A percentile compares a stretch with the other conserved stretches of the same genome.
These are phyloP conservation scores for Glycine latifolia DNA, from an alignment of 306 rosid genomes.

Conservation along the genomic window DNA sequence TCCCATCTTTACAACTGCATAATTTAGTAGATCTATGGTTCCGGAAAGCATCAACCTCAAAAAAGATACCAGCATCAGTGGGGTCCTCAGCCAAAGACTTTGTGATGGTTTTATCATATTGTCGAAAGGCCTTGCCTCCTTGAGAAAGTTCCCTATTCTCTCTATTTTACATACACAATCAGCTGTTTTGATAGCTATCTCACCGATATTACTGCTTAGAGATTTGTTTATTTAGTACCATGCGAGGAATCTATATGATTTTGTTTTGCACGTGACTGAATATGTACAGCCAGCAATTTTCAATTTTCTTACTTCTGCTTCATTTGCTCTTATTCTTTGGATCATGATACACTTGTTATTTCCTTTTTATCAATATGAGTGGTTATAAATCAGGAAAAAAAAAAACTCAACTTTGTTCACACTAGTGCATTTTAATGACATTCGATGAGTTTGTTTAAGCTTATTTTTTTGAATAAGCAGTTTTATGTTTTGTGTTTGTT, in stretches of 20 bases:
- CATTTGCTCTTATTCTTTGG: slow-evolving; percentile 31
- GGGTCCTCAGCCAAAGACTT: slow-evolving; percentile 98
- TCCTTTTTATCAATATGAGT: not conserved
- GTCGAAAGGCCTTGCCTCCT: slow-evolving; percentile 60
- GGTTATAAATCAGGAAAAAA: too few relatives aligned
- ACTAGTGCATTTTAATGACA: too few relatives aligned
- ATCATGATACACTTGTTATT: not conserved
- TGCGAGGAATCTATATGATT: slow-evolving; percentile 27
- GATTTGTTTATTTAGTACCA: slow-evolving; percentile 39
- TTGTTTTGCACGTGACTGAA: slow-evolving; percentile 34
- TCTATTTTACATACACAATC: slow-evolving; percentile 29
- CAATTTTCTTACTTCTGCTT: slow-evolving; percentile 29
- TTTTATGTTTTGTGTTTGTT: too few relatives aligned
- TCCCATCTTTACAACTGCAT: slow-evolving; percentile 72
- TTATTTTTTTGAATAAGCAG: too few relatives aligned
- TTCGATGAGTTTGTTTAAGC: too few relatives aligned
- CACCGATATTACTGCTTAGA: slow-evolving; percentile 34
- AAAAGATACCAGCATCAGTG: slow-evolving; percentile 74
- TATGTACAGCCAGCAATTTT: slow-evolving; percentile 12
- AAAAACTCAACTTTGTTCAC: too few relatives aligned
- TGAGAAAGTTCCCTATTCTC: slow-evolving; percentile 34
- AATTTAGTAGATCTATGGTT: slow-evolving; percentile 89
- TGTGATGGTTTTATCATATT: slow-evolving; percentile 90
- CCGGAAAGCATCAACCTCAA: slow-evolving; percentile 72
- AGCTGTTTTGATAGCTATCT: slow-evolving; percentile 8